Base-by-base conservation (phyloP, 208 protist genomes). In the Novymonas esmeraldas region DNA sequence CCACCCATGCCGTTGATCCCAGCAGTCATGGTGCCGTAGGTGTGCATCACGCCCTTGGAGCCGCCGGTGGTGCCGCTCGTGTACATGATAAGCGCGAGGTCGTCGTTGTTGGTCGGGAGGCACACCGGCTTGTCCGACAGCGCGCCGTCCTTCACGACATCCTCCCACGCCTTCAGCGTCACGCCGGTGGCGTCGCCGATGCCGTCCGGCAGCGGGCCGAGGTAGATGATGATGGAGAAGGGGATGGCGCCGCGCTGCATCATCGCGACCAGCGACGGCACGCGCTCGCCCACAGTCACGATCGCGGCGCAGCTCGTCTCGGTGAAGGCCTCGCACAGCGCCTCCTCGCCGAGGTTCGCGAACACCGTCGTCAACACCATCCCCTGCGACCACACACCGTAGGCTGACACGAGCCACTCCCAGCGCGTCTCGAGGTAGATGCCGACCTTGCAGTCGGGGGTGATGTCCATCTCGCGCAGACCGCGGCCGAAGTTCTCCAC, bases 1-100 rank as follows among this genome's bases (percentile, higher is more conserved):
- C 70, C 31, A 36, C 56, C 56, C 26, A 90, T 64, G 22, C 60
- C 73, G 31, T 59, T 56, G 31, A 83, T 70, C 38, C 78, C 82
- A 16, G 73, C 64, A 6, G 73, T 82, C 34, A 97, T 61, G 38
- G 63, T 68, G 42, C 82, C 89, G 49, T 93, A 73, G n/a, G 81
- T 78, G 73, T 96, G 82, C 33, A 88, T 81, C 9, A 96, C 90
- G 49, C 92, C 94, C 73, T 97, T 98, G n/a, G 94, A 92, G 51
- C 89, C 83, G 14, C 89, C 91, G 5, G 87, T 95, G 11, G 94
- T 94, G 26, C 93, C 91, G 55, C 89, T 95, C 44, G 94, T 98
- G 83, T 98, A 97, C 94, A 95, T 95, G 73, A 95, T 82, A 44
- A 93, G 79, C 9, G 68, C 66, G 3, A 48, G 36, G 7, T 76